Conservation (phyloP, 495 filamentous ascomycete genomes). For the Daldinia vernicosa region DNA sequence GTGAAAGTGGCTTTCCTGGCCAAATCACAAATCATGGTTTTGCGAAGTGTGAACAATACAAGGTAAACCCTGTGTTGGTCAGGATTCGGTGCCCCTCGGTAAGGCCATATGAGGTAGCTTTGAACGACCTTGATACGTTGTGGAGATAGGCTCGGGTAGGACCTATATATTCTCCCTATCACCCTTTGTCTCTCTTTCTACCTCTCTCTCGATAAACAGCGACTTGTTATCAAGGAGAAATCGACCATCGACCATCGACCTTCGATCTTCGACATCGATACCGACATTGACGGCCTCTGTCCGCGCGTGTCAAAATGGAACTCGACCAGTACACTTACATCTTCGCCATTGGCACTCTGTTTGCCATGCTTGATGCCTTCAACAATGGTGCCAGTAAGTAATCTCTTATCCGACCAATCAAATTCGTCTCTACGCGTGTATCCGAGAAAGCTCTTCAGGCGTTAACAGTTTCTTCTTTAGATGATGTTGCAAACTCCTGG, state of each 20-base stretch:
- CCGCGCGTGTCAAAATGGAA: constrained; percentile 52
- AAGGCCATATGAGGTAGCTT: constrained; percentile 23
- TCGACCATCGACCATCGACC: constrained; percentile 8
- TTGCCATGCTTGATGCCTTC: constrained; percentile 71
- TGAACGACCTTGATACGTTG: background rate
- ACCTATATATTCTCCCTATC: constrained; percentile 35
- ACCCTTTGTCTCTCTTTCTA: background rate
- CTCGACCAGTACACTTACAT: constrained; percentile 66
- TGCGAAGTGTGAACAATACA: constrained; percentile 15
- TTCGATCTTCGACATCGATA: constrained; percentile 11
- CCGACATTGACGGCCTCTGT: constrained; percentile 10
- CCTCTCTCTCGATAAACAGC: constrained; percentile 19
- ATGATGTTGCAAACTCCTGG: constrained; percentile 81
- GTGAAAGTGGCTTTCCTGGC: constrained; percentile 23
- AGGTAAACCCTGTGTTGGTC: constrained; percentile 4
- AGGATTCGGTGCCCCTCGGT: constrained; percentile 25
- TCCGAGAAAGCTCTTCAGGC: constrained; percentile 45
- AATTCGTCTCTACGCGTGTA: background rate
- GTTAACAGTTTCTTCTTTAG: constrained; percentile 50
- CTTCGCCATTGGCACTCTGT: constrained; percentile 72
- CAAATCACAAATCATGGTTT: constrained; percentile 22
- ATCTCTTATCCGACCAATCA: background rate
- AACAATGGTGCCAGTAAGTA: constrained; percentile 72
- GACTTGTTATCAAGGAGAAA: constrained; percentile 3
- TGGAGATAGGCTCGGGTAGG: constrained; percentile 20